Base-by-base conservation (phyloP, 495 filamentous ascomycete species). In the Parathielavia hyrcaniae region DNA sequence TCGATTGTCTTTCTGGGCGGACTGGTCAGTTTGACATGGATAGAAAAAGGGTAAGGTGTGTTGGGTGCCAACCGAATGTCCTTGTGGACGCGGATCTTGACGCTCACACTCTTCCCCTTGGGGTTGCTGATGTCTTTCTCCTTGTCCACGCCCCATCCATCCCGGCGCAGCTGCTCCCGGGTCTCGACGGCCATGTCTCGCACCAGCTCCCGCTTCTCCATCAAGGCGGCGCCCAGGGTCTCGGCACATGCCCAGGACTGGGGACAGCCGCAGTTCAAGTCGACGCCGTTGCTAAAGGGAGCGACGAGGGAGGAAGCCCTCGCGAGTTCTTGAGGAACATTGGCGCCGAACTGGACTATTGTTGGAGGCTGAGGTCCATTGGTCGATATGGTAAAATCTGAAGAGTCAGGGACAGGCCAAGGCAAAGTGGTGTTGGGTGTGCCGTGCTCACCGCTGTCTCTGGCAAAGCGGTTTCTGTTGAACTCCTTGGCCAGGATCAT, bases 401-500 rank as follows among this genome's bases (percentile, higher is more conserved):
- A 38, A 45, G 48, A 26, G 53, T 53, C 43, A 54, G 55, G 13
- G 14, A n/a, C 13, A 34, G 47, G 19, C 30, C 16, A 26, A 30
- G 30, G 43, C 16, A 26, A 30, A 30, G 43, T 34, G 13, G 17
- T 17, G 19, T 16, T 35, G 48, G 35, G 54, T 22, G 30, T 56
- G 35, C 12, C 56, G 38, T 64, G 62, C 72, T 61, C 14, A 76
- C 81, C 84, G 66, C 77, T 81, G 59, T 85, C 79, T 55, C 84
- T 73, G 39, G 84, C 84, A 50, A 78, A 67, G 8, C 64, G 58
- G 61, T 72, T 82, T 23, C 84, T 73, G 64, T 84, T 83, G 66
- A 86, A 87, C 69, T 87, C 84, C 64, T 86, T 86, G 44, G 84
- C 83, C 34, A 87, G 71, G 60, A 86, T 82, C 84, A 87, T 87